phyloP scores from a whole-genome alignment of 1,139 yeast species.

The Hanseniaspora gamundiae region DNA sequence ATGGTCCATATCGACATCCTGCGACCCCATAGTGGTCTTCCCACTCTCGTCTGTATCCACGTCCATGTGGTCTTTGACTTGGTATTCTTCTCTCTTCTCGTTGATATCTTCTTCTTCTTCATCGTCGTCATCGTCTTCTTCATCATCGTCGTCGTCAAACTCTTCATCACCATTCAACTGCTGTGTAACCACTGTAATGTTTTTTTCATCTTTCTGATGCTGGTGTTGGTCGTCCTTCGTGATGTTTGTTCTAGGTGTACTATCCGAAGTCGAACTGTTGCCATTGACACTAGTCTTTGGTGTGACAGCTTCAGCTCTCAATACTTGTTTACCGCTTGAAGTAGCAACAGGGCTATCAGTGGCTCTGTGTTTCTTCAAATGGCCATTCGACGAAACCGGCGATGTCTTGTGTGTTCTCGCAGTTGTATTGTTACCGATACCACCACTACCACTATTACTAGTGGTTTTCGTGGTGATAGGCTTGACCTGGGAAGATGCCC shows the following conservation, averaged over 20 bases:
- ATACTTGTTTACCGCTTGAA: no score
- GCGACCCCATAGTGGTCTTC: background rate
- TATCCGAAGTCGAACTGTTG: no score
- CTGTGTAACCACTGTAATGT: conserved; percentile 2
- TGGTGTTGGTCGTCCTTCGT: conserved; percentile 2
- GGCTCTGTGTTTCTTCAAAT: background rate
- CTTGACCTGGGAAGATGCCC: no score
- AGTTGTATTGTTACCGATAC: no score
- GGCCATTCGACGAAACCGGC: background rate
- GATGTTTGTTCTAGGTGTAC: no score
- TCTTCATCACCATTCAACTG: conserved; percentile 3
- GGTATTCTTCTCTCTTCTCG: background rate
- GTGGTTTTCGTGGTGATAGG: no score
- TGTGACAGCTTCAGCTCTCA: no score
- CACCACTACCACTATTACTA: no score
- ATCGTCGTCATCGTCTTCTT: conserved; percentile 5
- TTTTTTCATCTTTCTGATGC: conserved; percentile 1
- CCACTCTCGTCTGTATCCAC: background rate
- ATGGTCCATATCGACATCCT: no score
- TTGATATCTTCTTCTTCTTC: conserved; percentile 3
- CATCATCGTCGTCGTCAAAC: conserved; percentile 23
- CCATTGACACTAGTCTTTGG: no score
- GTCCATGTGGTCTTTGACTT: background rate
- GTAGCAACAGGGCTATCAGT: no score
- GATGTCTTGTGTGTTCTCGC: background rate